phyloP scores from a whole-genome alignment of 148 eudicot genomes.

The Diospyros lotus region DNA sequence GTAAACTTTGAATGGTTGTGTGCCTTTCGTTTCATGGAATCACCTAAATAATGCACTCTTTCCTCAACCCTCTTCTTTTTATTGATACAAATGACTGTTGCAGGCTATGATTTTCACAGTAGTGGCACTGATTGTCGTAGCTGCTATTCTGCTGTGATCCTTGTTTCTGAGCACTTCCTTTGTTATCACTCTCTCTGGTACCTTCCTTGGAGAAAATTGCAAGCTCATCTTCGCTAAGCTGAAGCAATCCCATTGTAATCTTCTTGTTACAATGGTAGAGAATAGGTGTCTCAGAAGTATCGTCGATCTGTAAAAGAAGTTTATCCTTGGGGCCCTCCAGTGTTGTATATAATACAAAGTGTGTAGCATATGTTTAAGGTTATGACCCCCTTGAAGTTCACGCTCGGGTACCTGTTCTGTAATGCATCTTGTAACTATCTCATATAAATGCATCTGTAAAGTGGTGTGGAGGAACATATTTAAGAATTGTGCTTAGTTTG shows the following conservation, averaged over 20 bases:
- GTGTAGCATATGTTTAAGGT: background rate
- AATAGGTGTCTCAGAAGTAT: background rate
- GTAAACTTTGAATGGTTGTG: background rate
- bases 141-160: constrained; percentile 32
- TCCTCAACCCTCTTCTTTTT: background rate
- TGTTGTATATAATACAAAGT: constrained; percentile 8
- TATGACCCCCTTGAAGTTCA: background rate
- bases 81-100: background rate
- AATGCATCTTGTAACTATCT: too few species aligned
- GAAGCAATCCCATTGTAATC: background rate
- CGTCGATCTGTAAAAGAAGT: background rate
- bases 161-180: background rate
- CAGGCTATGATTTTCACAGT: constrained; percentile 54
- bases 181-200: background rate
- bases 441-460: too few species aligned
- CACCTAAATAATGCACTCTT: background rate
- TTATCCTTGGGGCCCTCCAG: background rate
- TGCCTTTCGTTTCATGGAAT: background rate
- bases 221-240: background rate
- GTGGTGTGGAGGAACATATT: background rate
- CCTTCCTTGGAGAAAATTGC: background rate
- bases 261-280: background rate
- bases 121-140: constrained; percentile 29
- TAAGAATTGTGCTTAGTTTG: too few species aligned
- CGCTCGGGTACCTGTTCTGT: background rate